These are phyloP conservation scores for Wickerhamomyces subpelliculosus DNA, from an alignment of 805 yeast species.

Conservation along the genomic window DNA sequence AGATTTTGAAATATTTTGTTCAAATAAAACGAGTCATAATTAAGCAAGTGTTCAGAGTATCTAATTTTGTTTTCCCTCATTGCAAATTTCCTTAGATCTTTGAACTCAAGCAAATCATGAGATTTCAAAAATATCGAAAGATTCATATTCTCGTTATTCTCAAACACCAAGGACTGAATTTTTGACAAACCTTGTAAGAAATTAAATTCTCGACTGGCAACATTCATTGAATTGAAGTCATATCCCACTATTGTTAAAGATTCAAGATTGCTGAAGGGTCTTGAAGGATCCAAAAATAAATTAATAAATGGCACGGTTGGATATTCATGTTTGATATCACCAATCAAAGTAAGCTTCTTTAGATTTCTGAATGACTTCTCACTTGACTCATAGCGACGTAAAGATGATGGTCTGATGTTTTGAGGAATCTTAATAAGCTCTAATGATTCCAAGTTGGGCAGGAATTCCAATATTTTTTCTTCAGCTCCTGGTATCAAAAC, in stretches of 20 bases:
- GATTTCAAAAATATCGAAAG: slow-evolving; percentile 10
- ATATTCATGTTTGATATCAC: slow-evolving; percentile 12
- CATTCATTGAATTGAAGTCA: slow-evolving; percentile 12
- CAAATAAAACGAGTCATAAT: slow-evolving; percentile 9
- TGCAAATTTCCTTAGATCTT: slow-evolving; percentile 9
- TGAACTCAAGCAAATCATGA: slow-evolving; percentile 12
- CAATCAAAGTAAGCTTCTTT: slow-evolving; percentile 9
- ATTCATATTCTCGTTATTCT: slow-evolving; percentile 14
- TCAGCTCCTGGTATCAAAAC: slow-evolving; percentile 13
- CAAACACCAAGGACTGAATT: slow-evolving; percentile 13
- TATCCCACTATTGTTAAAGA: slow-evolving; percentile 16
- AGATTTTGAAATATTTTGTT: slow-evolving; percentile 9
- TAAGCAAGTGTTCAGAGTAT: slow-evolving; percentile 10
- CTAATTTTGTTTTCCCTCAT: slow-evolving; percentile 13
- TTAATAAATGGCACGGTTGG: slow-evolving; percentile 13
- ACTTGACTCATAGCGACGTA: slow-evolving; percentile 2
- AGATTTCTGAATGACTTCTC: slow-evolving; percentile 4
- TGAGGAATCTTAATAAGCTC: slow-evolving; percentile 6
- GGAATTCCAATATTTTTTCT: slow-evolving; percentile 6
- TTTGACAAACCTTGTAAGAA: slow-evolving; percentile 16
- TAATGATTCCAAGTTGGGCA: slow-evolving; percentile 13
- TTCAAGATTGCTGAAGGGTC: slow-evolving; percentile 14
- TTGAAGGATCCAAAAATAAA: slow-evolving; percentile 13
- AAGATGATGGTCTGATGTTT: slow-evolving; percentile 2
- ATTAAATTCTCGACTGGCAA: slow-evolving; percentile 13